Evolutionary conservation across 768 basidiomycete genomes (phyloP).

Genomic region (Macrocybe gigantea): DNA sequence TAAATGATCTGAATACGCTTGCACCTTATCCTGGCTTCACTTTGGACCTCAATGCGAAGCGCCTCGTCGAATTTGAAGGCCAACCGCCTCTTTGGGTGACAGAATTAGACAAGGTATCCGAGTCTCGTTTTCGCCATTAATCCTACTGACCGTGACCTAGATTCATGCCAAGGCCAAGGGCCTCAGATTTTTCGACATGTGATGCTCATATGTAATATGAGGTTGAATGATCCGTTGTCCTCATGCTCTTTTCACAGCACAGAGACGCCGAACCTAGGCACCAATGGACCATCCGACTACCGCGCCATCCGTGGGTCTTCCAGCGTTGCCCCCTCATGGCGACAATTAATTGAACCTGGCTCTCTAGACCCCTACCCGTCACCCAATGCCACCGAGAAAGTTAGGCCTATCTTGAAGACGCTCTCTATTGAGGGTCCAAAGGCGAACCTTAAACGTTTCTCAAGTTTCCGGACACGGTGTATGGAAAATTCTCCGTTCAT

Average conservation of each 20-base stretch:
- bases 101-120: constrained; percentile 78
- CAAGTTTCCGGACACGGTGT: constrained; percentile 73
- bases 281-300: no score
- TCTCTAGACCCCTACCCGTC: constrained; percentile 35
- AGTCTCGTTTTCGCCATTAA: constrained; percentile 1
- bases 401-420: constrained; percentile 54
- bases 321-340: no score
- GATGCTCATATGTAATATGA: constrained; percentile 17
- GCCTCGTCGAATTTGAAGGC: constrained; percentile 74
- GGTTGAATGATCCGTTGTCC: neutral
- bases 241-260: constrained; percentile 42
- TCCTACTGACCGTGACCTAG: constrained; percentile 28
- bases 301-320: no score
- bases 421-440: constrained; percentile 62
- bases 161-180: constrained; percentile 75
- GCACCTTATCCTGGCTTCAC: constrained; percentile 50
- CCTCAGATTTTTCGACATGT: constrained; percentile 86
- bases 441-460: constrained; percentile 60
- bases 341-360: no score
- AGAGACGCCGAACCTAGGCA: constrained; percentile 60
- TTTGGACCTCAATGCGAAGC: constrained; percentile 64
- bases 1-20: constrained; percentile 13
- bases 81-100: constrained; percentile 74
- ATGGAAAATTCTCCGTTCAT: constrained; percentile 18
- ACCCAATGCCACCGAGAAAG: constrained; percentile 55